Base-by-base conservation (phyloP, 1,284 basidiomycete genomes). In the Ceratobasidium sp. region DNA sequence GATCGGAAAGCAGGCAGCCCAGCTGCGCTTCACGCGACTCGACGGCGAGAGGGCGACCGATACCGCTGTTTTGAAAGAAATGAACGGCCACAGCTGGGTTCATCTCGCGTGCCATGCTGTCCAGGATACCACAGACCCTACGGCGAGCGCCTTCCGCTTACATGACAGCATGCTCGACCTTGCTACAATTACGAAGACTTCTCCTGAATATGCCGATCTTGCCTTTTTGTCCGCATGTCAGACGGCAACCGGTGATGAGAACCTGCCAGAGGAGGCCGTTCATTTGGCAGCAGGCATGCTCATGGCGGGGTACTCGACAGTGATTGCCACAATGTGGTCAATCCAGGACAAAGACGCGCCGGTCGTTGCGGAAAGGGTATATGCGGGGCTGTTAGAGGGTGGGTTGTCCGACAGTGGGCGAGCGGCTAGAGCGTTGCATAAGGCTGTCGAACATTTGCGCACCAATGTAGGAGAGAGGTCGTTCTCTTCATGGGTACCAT, bases 371-470 rank as follows among this genome's bases (percentile, higher is more conserved):
- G 36, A 41, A 5, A 41, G 36, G 4, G 54, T 57, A 6, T 57
- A 57, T 57, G 54, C 54, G 19, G 54, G 31, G 4, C 19, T 57
- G 2, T 9, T 57, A 3, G 31, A 57, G 27, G 27, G 31, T 7
- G 54, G 54, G 29, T 5, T 17, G 22, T 2, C 31, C 8, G 54
- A 31, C 6, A 22, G 31, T 29, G 17, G 22, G 2, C 15, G 31
- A 29, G 54, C 27, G 29, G 79, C 78, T 17, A 51, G 44, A 22
- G 79, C 77, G 7, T 64, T 79, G 19, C 69, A 74, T 44, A 24
- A 44, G 9, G 75, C 78, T 1, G 72, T 73, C 4, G 60, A 60
- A 33, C 22, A 24, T 11, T 47, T 79, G 41, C 63, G 76, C 48
- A 51, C 51, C 47, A 48, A 53, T 17, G 22, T 57, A 31, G 54